phyloP scores from a whole-genome alignment of 768 basidiomycete species.

The Lactarius evosmus region DNA sequence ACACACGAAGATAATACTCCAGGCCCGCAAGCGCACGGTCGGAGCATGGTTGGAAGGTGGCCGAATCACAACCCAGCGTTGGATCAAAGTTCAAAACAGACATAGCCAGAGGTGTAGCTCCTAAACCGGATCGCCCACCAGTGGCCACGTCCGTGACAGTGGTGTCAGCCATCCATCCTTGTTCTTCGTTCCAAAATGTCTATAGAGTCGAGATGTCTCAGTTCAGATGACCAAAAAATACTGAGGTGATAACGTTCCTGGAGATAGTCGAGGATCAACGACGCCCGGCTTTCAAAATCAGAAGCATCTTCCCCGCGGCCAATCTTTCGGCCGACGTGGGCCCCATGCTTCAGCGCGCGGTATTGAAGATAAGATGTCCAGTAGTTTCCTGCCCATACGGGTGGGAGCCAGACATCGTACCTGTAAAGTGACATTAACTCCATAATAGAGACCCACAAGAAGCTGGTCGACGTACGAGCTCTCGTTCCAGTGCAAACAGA shows the following conservation, averaged over 20 bases:
- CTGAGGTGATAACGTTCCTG: conserved; percentile 7
- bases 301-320: not conserved
- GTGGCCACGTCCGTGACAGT: conserved; percentile 12
- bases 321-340: conserved; percentile 14
- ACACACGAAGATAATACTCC: conserved; percentile 8
- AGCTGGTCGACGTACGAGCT: conserved; percentile 16
- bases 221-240: not conserved
- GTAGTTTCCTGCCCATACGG: conserved; percentile 19
- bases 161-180: conserved; percentile 22
- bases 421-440: not conserved
- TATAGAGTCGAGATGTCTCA: not conserved
- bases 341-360: conserved; percentile 15
- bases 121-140: conserved; percentile 16
- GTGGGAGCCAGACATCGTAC: conserved; percentile 16
- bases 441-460: no score
- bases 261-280: conserved; percentile 20
- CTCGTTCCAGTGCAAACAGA: conserved; percentile 14
- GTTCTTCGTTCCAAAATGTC: conserved; percentile 21
- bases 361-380: conserved; percentile 21
- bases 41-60: conserved; percentile 21
- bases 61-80: conserved; percentile 17
- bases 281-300: conserved; percentile 2
- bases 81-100: conserved; percentile 21
- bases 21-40: conserved; percentile 17
- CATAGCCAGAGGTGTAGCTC: not conserved